phyloP scores from a whole-genome alignment of 345 rosid species.

The Populus simonii region DNA sequence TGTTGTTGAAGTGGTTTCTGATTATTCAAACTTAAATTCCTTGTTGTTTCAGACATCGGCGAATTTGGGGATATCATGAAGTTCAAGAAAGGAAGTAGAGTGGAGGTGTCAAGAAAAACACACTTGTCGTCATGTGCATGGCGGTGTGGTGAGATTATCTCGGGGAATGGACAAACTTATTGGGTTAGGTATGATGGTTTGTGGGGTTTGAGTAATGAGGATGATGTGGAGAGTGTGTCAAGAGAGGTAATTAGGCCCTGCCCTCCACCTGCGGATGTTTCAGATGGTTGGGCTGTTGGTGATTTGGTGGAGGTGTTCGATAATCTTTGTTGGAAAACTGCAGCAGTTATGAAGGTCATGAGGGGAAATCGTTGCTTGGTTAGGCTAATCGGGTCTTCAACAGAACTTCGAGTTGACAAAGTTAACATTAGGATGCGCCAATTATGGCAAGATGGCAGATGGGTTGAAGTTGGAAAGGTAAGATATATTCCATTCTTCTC shows the following conservation, averaged over 20 bases:
- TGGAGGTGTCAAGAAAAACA: slow-evolving; percentile 15
- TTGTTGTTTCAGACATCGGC: slow-evolving; percentile 4
- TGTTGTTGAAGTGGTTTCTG: not conserved
- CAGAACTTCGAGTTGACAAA: slow-evolving; percentile 1
- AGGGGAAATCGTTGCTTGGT: slow-evolving; percentile 2
- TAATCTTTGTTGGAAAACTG: slow-evolving; percentile 13
- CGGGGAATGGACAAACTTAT: slow-evolving; percentile 11
- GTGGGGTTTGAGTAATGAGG: not conserved
- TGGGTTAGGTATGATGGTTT: slow-evolving; percentile 6
- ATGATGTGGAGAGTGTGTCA: slow-evolving; percentile 12
- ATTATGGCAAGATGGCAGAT: slow-evolving; percentile 14
- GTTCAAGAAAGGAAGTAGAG: slow-evolving; percentile 21
- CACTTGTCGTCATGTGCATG: not conserved
- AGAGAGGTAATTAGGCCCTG: slow-evolving; percentile 10
- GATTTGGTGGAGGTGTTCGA: slow-evolving; percentile 21
- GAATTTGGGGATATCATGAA: not conserved
- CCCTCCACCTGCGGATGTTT: slow-evolving; percentile 3
- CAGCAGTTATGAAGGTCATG: slow-evolving; percentile 9
- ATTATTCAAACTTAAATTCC: not conserved
- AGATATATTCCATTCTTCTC: not conserved
- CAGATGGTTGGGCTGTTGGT: slow-evolving; percentile 9
- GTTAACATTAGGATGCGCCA: slow-evolving; percentile 11
- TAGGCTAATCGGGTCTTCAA: slow-evolving; percentile 9
- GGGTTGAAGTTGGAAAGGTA: slow-evolving; percentile 21
- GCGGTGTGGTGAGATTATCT: slow-evolving; percentile 17